A percentile compares a stretch with the other conserved stretches of the same genome.
phyloP scores from a whole-genome alignment of 768 basidiomycete species.

The Lyophyllum shimeji region DNA sequence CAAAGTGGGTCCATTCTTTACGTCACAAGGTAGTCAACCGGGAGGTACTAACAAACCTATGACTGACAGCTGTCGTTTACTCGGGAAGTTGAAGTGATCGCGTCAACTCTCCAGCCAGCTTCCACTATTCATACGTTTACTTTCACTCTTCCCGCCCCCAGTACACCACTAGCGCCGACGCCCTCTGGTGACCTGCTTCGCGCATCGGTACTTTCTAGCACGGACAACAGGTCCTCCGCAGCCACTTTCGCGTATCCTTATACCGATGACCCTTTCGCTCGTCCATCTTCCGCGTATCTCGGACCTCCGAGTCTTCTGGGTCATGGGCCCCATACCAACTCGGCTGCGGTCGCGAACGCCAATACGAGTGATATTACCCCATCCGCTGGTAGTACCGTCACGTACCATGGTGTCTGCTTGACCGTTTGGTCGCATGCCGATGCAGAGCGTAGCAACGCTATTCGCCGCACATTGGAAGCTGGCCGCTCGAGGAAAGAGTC shows the following conservation, averaged over 20 bases:
- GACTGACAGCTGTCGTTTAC: slow-evolving; percentile 76
- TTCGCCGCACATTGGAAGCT: slow-evolving; percentile 79
- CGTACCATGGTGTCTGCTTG: slow-evolving; percentile 89
- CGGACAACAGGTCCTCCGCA: slow-evolving; percentile 64
- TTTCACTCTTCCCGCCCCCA: slow-evolving; percentile 78
- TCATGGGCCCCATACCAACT: slow-evolving; percentile 36
- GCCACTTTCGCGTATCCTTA: slow-evolving; percentile 76
- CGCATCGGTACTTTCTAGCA: slow-evolving; percentile 67
- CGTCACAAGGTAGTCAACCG: slow-evolving; percentile 1
- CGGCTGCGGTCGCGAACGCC: slow-evolving; percentile 29
- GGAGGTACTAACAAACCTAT: background rate
- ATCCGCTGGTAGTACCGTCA: slow-evolving; percentile 47
- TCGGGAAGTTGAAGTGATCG: slow-evolving; percentile 91
- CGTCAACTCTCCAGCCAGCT: slow-evolving; percentile 91
- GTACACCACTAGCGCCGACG: slow-evolving; percentile 73
- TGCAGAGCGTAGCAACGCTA: slow-evolving; percentile 79
- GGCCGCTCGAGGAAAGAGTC: slow-evolving; percentile 78
- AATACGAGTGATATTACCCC: slow-evolving; percentile 32
- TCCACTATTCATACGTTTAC: slow-evolving; percentile 92
- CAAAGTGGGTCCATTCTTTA: slow-evolving; percentile 53
- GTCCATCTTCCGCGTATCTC: slow-evolving; percentile 78
- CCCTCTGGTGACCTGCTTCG: slow-evolving; percentile 72
- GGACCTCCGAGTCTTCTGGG: slow-evolving; percentile 71
- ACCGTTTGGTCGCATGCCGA: slow-evolving; percentile 97
- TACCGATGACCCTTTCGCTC: slow-evolving; percentile 72